Evolutionary conservation across 2,329 filamentous ascomycete genomes (phyloP).

Genomic region (Cephalotrichum gorgonifer): DNA sequence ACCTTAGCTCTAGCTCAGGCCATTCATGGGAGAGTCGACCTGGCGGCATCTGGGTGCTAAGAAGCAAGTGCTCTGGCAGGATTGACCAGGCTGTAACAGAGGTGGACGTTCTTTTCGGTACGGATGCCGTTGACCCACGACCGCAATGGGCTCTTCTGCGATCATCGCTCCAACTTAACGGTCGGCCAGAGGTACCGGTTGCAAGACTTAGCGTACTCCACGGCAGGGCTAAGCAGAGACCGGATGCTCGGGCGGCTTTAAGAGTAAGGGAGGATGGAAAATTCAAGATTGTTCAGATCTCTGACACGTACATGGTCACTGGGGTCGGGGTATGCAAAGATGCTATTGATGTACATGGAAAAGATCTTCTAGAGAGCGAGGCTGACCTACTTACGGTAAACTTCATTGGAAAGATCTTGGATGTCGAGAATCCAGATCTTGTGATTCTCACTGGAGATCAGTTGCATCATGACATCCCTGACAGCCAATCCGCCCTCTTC

Average conservation of each 20-base stretch:
- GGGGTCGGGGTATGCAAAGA: slow-evolving; percentile 80
- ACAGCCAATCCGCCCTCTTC: slow-evolving; percentile 61
- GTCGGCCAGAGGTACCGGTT: slow-evolving; percentile 19
- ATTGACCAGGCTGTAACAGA: slow-evolving; percentile 65
- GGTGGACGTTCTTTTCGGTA: slow-evolving; percentile 78
- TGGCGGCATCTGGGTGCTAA: slow-evolving; percentile 68
- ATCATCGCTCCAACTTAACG: slow-evolving; percentile 22
- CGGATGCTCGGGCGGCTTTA: slow-evolving; percentile 15
- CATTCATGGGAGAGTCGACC: slow-evolving; percentile 63
- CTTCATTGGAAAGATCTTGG: slow-evolving; percentile 75
- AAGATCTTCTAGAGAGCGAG: slow-evolving; percentile 52
- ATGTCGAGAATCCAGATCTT: slow-evolving; percentile 87
- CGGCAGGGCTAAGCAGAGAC: slow-evolving; percentile 59
- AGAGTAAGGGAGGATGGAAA: slow-evolving; percentile 77
- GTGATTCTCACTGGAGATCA: slow-evolving; percentile 90
- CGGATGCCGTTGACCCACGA: slow-evolving; percentile 83
- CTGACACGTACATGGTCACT: slow-evolving; percentile 86
- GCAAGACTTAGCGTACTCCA: slow-evolving; percentile 36
- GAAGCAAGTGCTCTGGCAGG: slow-evolving; percentile 57
- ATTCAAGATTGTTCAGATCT: slow-evolving; percentile 95
- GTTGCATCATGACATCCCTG: slow-evolving; percentile 74
- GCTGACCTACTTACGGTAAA: slow-evolving; percentile 87
- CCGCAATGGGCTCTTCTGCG: slow-evolving; percentile 67
- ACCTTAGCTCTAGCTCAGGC: slow-evolving; percentile 8
- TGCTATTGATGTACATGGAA: slow-evolving; percentile 41